These are phyloP conservation scores for Silene latifolia DNA, from an alignment of 148 eudicot genomes.

Conservation along the genomic window DNA sequence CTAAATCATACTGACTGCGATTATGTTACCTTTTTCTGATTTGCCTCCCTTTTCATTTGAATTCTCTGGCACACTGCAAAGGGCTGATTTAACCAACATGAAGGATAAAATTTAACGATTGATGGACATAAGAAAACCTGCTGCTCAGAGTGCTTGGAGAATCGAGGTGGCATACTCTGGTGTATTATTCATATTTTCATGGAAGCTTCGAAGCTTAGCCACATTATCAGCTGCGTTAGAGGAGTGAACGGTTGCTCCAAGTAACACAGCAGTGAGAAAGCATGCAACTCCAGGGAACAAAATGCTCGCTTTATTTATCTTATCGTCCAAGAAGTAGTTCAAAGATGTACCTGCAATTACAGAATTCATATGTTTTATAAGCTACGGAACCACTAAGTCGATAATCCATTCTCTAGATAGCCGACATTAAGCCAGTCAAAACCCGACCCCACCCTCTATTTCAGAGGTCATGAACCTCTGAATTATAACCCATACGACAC, in stretches of 20 bases:
- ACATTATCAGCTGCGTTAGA: slow-evolving; percentile 64
- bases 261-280: slow-evolving; percentile 71
- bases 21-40: slow-evolving; percentile 27
- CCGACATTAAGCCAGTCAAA: no score
- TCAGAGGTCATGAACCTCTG: no score
- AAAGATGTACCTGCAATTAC: slow-evolving; percentile 60
- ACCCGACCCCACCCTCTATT: no score
- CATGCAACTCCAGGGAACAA: slow-evolving; percentile 88
- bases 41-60: slow-evolving; percentile 15
- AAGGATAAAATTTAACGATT: slow-evolving; percentile 11
- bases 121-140: slow-evolving; percentile 21
- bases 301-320: slow-evolving; percentile 77
- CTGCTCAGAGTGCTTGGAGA: slow-evolving; percentile 16
- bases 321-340: slow-evolving; percentile 83
- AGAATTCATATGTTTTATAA: background rate
- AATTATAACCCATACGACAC: background rate
- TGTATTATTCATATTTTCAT: slow-evolving; percentile 34
- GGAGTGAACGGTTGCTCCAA: slow-evolving; percentile 68
- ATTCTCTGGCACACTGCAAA: slow-evolving; percentile 31
- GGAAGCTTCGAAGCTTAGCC: slow-evolving; percentile 47
- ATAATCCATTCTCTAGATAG: no score
- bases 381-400: background rate
- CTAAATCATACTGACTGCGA: background rate
- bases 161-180: slow-evolving; percentile 29
- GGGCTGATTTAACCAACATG: slow-evolving; percentile 19